These are phyloP conservation scores for Perkinsus marinus DNA, from an alignment of 169 alveolate genomes.

Conservation along the genomic window DNA sequence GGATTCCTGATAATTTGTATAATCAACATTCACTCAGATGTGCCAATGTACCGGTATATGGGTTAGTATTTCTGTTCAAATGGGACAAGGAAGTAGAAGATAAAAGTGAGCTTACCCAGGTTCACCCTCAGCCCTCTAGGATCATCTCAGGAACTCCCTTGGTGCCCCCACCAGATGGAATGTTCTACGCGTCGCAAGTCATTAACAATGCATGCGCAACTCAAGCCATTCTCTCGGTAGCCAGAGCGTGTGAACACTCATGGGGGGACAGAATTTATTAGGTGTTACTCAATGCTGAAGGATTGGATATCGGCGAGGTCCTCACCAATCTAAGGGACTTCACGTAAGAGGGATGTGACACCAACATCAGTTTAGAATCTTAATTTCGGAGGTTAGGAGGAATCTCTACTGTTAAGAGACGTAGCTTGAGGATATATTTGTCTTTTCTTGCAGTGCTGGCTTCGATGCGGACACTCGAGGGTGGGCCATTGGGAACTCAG, in stretches of 20 bases:
- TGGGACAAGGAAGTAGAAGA: conserved; percentile 43
- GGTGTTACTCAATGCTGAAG: neutral
- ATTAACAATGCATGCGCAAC: conserved; percentile 85
- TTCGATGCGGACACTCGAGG: conserved; percentile 61
- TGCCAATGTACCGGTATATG: conserved; percentile 45
- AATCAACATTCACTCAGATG: neutral
- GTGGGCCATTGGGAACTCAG: conserved; percentile 56
- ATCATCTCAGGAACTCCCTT: conserved; percentile 23
- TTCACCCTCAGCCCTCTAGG: conserved; percentile 20
- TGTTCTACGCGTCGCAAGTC: conserved; percentile 71
- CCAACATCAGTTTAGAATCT: too few relatives aligned
- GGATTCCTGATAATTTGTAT: too few relatives aligned
- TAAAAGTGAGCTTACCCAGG: neutral
- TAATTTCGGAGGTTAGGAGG: too few relatives aligned
- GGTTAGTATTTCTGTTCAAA: conserved; percentile 65
- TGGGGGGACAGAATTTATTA: conserved; percentile 5
- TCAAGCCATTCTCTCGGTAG: conserved; percentile 71
- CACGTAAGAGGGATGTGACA: conserved; percentile 12
- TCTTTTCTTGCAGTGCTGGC: conserved; percentile 5
- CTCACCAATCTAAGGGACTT: conserved; percentile 52
- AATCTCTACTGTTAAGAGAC: neutral
- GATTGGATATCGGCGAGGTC: conserved; percentile 63
- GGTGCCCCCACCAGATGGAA: conserved; percentile 17
- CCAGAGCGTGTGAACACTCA: conserved; percentile 35
- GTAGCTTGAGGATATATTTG: neutral